These are phyloP conservation scores for Apiotrichum sp. DNA, from an alignment of 1,284 basidiomycete genomes.

Conservation along the genomic window DNA sequence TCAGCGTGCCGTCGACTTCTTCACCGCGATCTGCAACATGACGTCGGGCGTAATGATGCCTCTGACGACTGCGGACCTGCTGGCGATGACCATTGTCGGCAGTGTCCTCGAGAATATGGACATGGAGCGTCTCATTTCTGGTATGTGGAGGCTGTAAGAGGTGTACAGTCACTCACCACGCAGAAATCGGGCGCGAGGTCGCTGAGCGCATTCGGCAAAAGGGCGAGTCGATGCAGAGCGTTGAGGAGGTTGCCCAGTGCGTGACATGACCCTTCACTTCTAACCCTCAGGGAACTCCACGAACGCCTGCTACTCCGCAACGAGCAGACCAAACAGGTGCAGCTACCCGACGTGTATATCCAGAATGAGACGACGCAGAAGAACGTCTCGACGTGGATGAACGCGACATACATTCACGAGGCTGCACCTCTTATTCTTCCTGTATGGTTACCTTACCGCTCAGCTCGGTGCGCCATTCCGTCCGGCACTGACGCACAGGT, in stretches of 20 bases:
- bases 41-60: constrained; percentile 94
- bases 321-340: constrained; percentile 92
- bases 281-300: constrained; percentile 55
- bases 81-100: constrained; percentile 93
- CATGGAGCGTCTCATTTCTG: constrained; percentile 83
- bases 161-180: no score
- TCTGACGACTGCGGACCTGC: constrained; percentile 87
- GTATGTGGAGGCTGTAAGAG: constrained; percentile 20
- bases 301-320: constrained; percentile 85
- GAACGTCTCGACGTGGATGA: constrained; percentile 82
- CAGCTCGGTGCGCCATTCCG: neutral
- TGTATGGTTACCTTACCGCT: constrained; percentile 50
- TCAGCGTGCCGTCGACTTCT: constrained; percentile 90
- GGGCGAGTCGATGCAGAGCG: constrained; percentile 64
- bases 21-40: constrained; percentile 83
- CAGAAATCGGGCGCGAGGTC: constrained; percentile 85
- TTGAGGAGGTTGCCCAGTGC: constrained; percentile 82
- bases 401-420: constrained; percentile 64
- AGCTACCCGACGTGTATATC: constrained; percentile 93
- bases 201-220: constrained; percentile 79
- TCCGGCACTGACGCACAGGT: constrained; percentile 53
- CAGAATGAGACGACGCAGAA: constrained; percentile 79
- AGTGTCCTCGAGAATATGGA: constrained; percentile 97
- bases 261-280: neutral
- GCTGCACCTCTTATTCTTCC: constrained; percentile 74